These are phyloP conservation scores for Butyriboletus appendiculatus DNA, from an alignment of 1,284 basidiomycete species.

Conservation along the genomic window DNA sequence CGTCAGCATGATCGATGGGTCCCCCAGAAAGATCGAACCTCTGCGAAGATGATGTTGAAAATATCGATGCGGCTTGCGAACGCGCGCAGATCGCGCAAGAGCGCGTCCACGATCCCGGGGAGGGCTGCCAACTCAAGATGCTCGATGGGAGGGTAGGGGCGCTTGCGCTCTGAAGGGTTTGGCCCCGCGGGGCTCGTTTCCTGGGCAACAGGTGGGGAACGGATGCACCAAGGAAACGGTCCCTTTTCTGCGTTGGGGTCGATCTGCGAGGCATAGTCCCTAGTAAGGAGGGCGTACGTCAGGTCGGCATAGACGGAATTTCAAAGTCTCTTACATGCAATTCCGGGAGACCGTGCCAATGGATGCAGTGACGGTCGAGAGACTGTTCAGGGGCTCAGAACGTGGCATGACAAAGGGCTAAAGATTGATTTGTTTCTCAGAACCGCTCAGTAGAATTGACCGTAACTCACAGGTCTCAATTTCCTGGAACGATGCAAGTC, in stretches of 20 bases:
- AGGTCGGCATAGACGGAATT: neutral
- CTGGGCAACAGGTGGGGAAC: neutral
- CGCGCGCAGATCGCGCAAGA: slow-evolving; percentile 13
- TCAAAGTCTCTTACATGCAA: slow-evolving; percentile 3
- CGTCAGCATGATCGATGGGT: neutral
- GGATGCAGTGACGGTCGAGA: slow-evolving; percentile 5
- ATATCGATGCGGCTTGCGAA: slow-evolving; percentile 11
- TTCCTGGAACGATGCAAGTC: slow-evolving; percentile 2
- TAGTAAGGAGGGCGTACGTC: neutral
- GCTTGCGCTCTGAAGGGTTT: slow-evolving; percentile 1
- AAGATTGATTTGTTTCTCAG: too few species aligned
- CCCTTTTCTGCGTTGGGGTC: slow-evolving; percentile 11
- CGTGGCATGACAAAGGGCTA: slow-evolving; percentile 1
- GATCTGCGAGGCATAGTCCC: slow-evolving; percentile 6
- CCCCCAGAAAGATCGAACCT: slow-evolving; percentile 7
- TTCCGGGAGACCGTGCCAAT: slow-evolving; percentile 6
- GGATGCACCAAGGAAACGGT: neutral
- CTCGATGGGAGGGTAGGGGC: neutral
- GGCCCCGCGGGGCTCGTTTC: neutral
- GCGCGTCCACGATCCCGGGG: neutral
- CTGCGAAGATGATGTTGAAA: slow-evolving; percentile 14
- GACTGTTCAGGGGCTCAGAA: neutral
- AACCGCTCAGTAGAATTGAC: neutral
- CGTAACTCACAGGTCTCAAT: slow-evolving; percentile 7
- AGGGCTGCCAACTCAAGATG: neutral